Base-by-base conservation (phyloP, 306 rosid species). In the Senna tora region DNA sequence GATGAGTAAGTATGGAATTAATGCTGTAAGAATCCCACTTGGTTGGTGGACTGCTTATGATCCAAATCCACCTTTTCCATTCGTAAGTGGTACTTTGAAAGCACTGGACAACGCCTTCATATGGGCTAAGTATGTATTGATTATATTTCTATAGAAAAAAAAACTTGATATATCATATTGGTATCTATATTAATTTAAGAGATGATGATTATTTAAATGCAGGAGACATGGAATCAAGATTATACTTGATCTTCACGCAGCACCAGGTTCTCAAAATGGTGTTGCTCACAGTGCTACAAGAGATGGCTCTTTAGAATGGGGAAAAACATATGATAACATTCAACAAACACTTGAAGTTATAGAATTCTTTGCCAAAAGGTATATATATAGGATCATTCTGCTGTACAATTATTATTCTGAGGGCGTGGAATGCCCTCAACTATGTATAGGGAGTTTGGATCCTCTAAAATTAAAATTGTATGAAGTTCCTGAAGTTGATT, bases 1-100 rank as follows among this genome's bases (percentile, higher is more conserved):
- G 80, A 79, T 89, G 51, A 81, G 80, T 0, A 52, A 17, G 15
- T 84, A 77, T 34, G 91, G 91, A 69, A 39, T 92, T 30, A 83
- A 84, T 52, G 87, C 90, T 0, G 89, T 84, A 43, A 92, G 97
- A 86, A 89, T 89, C 9, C 97, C 96, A 2, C 84, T 92, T 7
- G 97, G 97, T 0, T 92, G 94, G 96, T 92, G 97, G 97, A 86
- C 86, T 57, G 91, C 96, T 38, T 86, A 87, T 38, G 92, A 84
- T 45, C 97, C 97, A 32, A 69, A 30, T 4, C 96, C 96, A 33
- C 96, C 96, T 3, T 13, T 16, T 38, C 94, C 96, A 33, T 89
- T 82, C 5, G 96, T 89, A 17, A 87, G 82, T 2, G 97, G 97
- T 16, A 89, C 96, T 49, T 82, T 92, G 81, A 17, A 47, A 41